These are phyloP conservation scores for Ophiostoma quercus DNA, from an alignment of 2,329 filamentous ascomycete genomes.

Conservation along the genomic window DNA sequence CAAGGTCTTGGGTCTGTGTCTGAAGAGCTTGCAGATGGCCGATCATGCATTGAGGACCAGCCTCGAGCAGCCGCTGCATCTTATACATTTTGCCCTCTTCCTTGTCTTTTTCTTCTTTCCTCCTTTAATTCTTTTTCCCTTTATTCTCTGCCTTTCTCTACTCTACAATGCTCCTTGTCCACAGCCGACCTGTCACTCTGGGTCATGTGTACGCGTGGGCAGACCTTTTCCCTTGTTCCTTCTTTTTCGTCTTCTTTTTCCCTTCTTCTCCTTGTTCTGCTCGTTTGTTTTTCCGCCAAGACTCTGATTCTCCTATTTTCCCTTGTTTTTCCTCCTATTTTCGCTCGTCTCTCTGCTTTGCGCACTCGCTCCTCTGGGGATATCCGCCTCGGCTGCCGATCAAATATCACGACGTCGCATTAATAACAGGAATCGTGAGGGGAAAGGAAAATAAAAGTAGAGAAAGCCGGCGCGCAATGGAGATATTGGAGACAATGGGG, in stretches of 20 bases:
- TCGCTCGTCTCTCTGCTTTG: background rate
- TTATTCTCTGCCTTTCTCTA: background rate
- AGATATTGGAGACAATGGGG: background rate
- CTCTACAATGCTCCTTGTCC: background rate
- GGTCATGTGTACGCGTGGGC: background rate
- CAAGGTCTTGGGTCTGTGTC: background rate
- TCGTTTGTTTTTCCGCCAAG: background rate
- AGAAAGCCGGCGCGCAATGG: background rate
- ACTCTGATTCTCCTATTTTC: background rate
- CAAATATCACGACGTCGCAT: background rate
- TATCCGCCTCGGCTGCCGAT: background rate
- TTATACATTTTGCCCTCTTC: conserved; percentile 3
- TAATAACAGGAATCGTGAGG: background rate
- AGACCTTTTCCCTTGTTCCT: background rate
- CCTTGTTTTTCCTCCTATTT: background rate
- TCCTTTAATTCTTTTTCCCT: too few species aligned
- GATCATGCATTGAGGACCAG: background rate
- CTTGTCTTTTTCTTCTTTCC: too few species aligned
- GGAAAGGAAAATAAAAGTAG: conserved; percentile 8
- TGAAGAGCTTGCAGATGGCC: conserved; percentile 6
- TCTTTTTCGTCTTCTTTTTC: background rate
- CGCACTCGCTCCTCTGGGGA: conserved; percentile 34
- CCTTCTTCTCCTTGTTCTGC: background rate
- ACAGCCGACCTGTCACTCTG: background rate
- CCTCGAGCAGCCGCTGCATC: background rate